Evolutionary conservation across 805 yeast species (phyloP), one percentile per base, ranked within the genome.

Genomic region (Candida endomychidarum): DNA sequence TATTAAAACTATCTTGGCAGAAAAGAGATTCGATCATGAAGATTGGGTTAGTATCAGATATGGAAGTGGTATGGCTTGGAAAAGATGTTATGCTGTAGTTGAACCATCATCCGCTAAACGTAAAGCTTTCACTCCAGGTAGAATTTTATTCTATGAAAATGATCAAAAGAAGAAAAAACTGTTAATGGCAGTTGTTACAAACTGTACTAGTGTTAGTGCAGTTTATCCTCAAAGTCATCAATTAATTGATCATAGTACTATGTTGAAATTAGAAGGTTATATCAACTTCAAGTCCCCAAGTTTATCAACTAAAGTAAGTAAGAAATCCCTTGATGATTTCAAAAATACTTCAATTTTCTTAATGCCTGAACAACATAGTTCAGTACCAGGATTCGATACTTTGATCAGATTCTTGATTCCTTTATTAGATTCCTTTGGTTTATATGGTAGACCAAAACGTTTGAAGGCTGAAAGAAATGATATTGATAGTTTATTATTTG

Each of bases 21-120:
- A 86, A 48, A 83, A 93, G 14, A 83, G 91, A 54, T 86, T 80
- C 57, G 79, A 78, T 43, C 93, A 88, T 56, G 96, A 87, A 60
- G 96, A 90, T 54, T 91, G 96, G 97, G 89, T 85, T 30, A 77
- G 89, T 58, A 95, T 93, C 12, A 74, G 98, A 49, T 93, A 91
- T 61, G 98, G 99, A 14, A 78, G 93, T 8, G 99, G 99, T 17
- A 87, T 88, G 95, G 96, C 97, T 1, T 93, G 97, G 97, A 86
- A 83, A 56, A 75, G 95, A 43, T 91, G 96, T 56, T 93, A 78
- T 67, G 91, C 96, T 2, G 96, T 90, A 8, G 77, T 91, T 41
- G 86, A 85, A 50, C 90, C 90, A 49, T 67, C 89, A 52, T 48
- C 67, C 26, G 56, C 73, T 53, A 80, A 68, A 57, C 64, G 54